Base-by-base conservation (phyloP, 208 protist species). In the Wallacemonas sp. region DNA sequence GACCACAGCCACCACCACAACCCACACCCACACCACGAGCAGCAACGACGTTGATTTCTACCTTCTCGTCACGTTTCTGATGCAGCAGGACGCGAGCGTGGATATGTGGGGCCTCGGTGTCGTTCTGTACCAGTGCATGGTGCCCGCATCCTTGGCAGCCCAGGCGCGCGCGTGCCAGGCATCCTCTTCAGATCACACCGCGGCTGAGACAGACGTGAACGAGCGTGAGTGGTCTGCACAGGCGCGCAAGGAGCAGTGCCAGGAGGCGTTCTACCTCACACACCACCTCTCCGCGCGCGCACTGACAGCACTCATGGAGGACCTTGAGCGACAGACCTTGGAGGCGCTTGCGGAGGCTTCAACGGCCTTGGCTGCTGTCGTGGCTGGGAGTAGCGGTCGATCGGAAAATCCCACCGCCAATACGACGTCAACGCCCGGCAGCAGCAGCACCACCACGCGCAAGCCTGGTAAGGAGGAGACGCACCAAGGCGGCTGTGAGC, bases 31-130 rank as follows among this genome's bases (percentile, higher is more conserved):
- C 52, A 24, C 29, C 2, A 68, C 56, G 21, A 33, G 65, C 24
- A 66, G 54, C 46, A 38, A 19, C 47, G 57, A 60, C n/a, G 62
- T 54, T 17, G 73, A 70, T 11, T 74, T 74, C 19, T 58, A 44
- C 49, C 21, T 78, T 27, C 56, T 78, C 8, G 57, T 74, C 21
- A 47, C 68, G 16, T 65, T 65, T 27, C 56, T 78, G 0, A 41
- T 78, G 34, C 57, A 69, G 14, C 60, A 60, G 61, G 63, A 78
- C 41, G 72, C 66, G 29, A 55, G 68, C 26, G 61, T 60, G 34
- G 73, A 78, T 32, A 19, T 74, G 39, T 78, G 73, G 73, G 68
- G 73, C 16, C 33, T 78, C 2, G 73, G 73, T 0, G 19, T 78
- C 48, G 58, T 78, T 30, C 52, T 78, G 26, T 78, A 78, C 49